phyloP scores from a whole-genome alignment of 257 asterid genomes.

The Fraxinus cuspidata region DNA sequence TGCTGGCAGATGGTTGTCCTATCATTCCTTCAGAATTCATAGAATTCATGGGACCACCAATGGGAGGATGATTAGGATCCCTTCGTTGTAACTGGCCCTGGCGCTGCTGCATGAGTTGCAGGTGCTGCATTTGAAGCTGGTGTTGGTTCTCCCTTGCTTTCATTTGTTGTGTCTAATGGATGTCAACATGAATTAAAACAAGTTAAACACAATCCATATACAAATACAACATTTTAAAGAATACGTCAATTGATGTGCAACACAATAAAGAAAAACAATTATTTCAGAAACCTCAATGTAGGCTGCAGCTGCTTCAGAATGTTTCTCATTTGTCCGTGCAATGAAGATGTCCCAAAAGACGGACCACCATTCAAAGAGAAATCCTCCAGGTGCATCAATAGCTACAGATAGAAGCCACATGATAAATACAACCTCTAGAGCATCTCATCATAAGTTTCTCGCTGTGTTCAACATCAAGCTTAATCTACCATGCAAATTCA shows the following conservation, averaged over 20 bases:
- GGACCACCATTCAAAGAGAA: conserved; percentile 99
- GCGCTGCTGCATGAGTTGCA: conserved; percentile 95
- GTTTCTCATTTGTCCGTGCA: conserved; percentile 97
- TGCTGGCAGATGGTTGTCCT: conserved; percentile 96
- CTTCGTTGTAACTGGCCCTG: conserved; percentile 87
- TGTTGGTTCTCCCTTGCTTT: conserved; percentile 96
- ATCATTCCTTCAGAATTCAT: conserved; percentile 81
- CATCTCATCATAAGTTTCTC: not conserved
- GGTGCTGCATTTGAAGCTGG: conserved; percentile 91
- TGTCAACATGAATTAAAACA: conserved; percentile 3
- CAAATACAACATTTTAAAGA: not conserved
- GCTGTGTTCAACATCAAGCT: not conserved
- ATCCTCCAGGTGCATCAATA: conserved; percentile 99
- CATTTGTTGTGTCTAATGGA: conserved; percentile 79
- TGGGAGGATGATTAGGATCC: conserved; percentile 91
- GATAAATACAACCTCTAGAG: not conserved
- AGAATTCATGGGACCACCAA: conserved; percentile 80
- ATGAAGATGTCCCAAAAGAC: conserved; percentile 99
- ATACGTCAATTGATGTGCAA: not conserved
- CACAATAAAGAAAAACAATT: conserved; percentile 23
- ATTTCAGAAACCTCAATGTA: conserved; percentile 79
- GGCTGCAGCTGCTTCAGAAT: conserved; percentile 98
- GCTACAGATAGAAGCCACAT: conserved; percentile 48
- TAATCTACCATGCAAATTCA: not conserved
- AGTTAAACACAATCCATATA: not conserved